phyloP scores from a whole-genome alignment of 1,284 basidiomycete species.

The Mycosarcoma mackinlayi region DNA sequence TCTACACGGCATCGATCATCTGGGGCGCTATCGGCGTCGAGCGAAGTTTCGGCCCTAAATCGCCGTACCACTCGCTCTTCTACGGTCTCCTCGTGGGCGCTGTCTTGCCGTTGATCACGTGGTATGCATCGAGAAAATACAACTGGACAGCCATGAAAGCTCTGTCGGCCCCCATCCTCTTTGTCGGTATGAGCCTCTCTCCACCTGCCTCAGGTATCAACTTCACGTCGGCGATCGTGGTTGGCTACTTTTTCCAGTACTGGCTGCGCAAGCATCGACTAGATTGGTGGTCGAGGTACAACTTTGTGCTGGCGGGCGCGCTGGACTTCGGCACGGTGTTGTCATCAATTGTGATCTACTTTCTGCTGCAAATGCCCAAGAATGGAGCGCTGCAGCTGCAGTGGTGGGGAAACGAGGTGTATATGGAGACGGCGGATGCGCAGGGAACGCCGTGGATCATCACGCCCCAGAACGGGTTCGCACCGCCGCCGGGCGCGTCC shows the following conservation, averaged over 20 bases:
- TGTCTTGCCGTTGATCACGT: slow-evolving; percentile 49
- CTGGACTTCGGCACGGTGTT: slow-evolving; percentile 68
- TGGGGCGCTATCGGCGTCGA: slow-evolving; percentile 70
- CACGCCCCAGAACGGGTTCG: slow-evolving; percentile 30
- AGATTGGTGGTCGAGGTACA: slow-evolving; percentile 69
- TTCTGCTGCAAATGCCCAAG: slow-evolving; percentile 42
- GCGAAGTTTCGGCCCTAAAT: slow-evolving; percentile 44
- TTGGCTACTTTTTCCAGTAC: slow-evolving; percentile 71
- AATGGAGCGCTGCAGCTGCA: slow-evolving; percentile 30
- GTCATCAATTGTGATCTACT: slow-evolving; percentile 46
- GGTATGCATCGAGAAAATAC: slow-evolving; percentile 43
- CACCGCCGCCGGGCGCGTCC: slow-evolving; percentile 25
- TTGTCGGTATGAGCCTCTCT: slow-evolving; percentile 55
- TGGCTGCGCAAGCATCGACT: slow-evolving; percentile 60
- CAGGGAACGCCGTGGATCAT: slow-evolving; percentile 12
- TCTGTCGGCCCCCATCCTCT: slow-evolving; percentile 57
- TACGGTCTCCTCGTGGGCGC: slow-evolving; percentile 61
- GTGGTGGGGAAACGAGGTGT: slow-evolving; percentile 66
- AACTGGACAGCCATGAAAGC: slow-evolving; percentile 31
- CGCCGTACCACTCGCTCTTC: slow-evolving; percentile 51
- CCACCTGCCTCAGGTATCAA: slow-evolving; percentile 67
- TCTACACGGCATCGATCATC: slow-evolving; percentile 60
- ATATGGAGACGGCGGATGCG: slow-evolving; percentile 44
- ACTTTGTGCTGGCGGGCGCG: slow-evolving; percentile 68
- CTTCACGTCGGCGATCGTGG: slow-evolving; percentile 68